Conservation (phyloP, 495 filamentous ascomycete species). For the Xylaria scruposa region DNA sequence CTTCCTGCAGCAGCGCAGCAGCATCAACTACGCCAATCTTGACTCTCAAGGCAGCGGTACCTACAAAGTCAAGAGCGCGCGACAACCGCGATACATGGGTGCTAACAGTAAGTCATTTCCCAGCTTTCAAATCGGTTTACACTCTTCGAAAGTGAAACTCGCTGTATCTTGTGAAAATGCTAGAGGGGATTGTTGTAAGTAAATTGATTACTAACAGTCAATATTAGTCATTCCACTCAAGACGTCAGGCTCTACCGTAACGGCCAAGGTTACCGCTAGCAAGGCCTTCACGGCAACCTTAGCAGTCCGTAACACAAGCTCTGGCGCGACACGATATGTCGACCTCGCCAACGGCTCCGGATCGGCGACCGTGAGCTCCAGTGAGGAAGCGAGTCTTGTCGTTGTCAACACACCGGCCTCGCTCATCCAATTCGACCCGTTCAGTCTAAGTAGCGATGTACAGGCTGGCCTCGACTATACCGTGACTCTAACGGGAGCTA, state of each 20-base stretch:
- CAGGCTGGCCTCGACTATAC: slow-evolving; percentile 49
- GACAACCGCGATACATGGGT: slow-evolving; percentile 53
- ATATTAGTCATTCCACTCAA: slow-evolving; percentile 40
- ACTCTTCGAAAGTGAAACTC: not conserved
- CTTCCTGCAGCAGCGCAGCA: slow-evolving; percentile 40
- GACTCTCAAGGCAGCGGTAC: slow-evolving; percentile 45
- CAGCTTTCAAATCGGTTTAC: not conserved
- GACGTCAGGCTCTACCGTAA: slow-evolving; percentile 30
- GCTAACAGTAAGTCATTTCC: slow-evolving; percentile 41
- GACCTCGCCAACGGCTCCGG: slow-evolving; percentile 37
- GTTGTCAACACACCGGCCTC: slow-evolving; percentile 50
- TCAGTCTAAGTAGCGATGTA: slow-evolving; percentile 46
- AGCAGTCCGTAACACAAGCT: slow-evolving; percentile 40
- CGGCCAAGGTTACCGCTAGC: slow-evolving; percentile 36
- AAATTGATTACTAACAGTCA: not conserved
- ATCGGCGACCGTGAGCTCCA: slow-evolving; percentile 35
- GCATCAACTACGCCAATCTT: slow-evolving; percentile 50
- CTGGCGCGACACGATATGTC: slow-evolving; percentile 39
- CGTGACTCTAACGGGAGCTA: slow-evolving; percentile 47
- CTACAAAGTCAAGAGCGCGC: slow-evolving; percentile 51
- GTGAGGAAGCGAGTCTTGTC: slow-evolving; percentile 51
- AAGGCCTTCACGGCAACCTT: slow-evolving; percentile 44
- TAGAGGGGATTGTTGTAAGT: not conserved
- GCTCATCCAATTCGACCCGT: slow-evolving; percentile 51
- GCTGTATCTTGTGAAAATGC: not conserved